phyloP scores from a whole-genome alignment of 495 filamentous ascomycete genomes.

The Podospora didyma region DNA sequence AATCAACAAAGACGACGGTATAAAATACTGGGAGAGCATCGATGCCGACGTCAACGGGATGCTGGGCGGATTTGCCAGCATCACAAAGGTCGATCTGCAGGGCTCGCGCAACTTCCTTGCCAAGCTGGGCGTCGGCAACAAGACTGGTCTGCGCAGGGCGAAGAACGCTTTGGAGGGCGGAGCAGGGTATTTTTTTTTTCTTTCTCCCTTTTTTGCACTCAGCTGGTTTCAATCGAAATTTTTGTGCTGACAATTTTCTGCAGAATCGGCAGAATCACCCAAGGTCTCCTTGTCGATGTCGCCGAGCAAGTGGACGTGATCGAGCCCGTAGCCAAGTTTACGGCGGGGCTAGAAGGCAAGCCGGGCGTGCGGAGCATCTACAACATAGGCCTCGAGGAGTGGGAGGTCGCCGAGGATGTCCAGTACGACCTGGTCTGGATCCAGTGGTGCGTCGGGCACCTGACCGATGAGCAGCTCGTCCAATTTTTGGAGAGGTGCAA shows the following conservation, averaged over 20 bases:
- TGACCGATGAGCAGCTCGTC: constrained; percentile 75
- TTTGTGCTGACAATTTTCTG: too few relatives aligned
- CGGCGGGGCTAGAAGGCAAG: constrained; percentile 38
- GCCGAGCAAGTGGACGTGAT: constrained; percentile 40
- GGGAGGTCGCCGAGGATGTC: constrained; percentile 52
- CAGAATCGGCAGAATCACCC: constrained; percentile 55
- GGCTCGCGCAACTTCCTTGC: constrained; percentile 72
- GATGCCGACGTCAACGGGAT: constrained; percentile 72
- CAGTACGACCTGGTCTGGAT: constrained; percentile 65
- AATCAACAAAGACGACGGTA: constrained; percentile 46
- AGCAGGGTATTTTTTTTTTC: constrained; percentile 41
- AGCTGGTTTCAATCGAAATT: too few relatives aligned
- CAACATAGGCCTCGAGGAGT: constrained; percentile 71
- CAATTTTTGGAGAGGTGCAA: constrained; percentile 62
- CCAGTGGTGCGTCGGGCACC: constrained; percentile 91
- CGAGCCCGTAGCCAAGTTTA: constrained; percentile 57
- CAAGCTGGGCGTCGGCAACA: constrained; percentile 59
- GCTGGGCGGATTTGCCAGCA: constrained; percentile 65
- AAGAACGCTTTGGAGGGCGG: constrained; percentile 48
- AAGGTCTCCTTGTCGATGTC: constrained; percentile 31
- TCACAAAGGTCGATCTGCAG: constrained; percentile 72
- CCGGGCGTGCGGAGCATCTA: constrained; percentile 56
- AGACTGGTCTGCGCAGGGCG: constrained; percentile 22
- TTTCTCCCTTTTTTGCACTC: not conserved
- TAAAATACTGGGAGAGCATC: constrained; percentile 72